Base-by-base conservation (phyloP, 192 early-diverging fungal genomes). In the Cetraspora pellucida region DNA sequence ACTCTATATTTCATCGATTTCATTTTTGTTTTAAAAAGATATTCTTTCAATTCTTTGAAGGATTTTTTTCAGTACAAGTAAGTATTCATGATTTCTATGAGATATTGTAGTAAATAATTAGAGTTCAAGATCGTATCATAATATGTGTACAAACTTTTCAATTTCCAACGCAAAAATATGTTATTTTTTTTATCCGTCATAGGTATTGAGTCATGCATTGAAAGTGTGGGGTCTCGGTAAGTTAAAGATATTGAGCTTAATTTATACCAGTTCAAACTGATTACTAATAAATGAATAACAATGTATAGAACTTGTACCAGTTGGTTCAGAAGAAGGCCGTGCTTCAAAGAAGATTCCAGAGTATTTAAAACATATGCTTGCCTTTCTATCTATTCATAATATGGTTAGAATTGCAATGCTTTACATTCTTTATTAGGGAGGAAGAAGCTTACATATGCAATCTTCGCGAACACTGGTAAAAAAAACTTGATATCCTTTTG, bases 51-150 rank as follows among this genome's bases (percentile, higher is more conserved):
- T 37, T 31, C 31, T 17, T 65, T 65, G 43, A 9, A 46, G 92
- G 92, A 21, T 92, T 91, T 79, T 94, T 93, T 82, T 92, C 90
- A 23, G 85, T 93, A 9, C 92, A 88, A 77, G 87, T 84, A 80
- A 19, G 45, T 61, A 37, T 37, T 37, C 31, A 37, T 3, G 31
- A 37, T 3, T 1, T 5, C 31, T 5, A 37, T 1, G 31, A 37
- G 13, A 49, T 11, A 30, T 30, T 49, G 14, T 31, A 49, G 11
- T 46, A n/a, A 68, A 3, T 27, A 7, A 63, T 27, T 44, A n/a
- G 7, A 52, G 25, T 11, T 49, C 11, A 10, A 8, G 23, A 25
- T 47, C 13, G 28, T 9, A 68, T 43, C 25, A 21, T n/a, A n/a
- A n/a, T n/a, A n/a, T n/a, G n/a, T n/a, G n/a, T n/a, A n/a, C n/a